Evolutionary conservation across 148 eudicot species (phyloP).

Genomic region (Fagopyrum tataricum): DNA sequence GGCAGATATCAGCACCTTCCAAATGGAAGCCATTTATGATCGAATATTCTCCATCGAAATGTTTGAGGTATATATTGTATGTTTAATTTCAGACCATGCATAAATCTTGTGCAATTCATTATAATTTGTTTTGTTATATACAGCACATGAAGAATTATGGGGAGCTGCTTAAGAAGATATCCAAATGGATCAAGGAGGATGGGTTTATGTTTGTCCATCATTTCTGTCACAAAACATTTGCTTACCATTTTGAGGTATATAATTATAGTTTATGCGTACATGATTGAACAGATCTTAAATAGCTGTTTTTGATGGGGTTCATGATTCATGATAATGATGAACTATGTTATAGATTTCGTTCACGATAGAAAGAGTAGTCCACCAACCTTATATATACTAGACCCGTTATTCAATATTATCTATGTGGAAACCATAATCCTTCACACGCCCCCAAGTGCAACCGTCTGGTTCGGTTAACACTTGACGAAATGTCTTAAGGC

Average conservation of each 20-base stretch:
- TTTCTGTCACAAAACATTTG: constrained; percentile 90
- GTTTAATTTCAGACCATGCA: no score
- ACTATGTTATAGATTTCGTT: no score
- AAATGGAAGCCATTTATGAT: constrained; percentile 81
- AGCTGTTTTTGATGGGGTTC: background rate
- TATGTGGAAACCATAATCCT: no score
- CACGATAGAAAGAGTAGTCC: no score
- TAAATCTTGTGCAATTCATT: background rate
- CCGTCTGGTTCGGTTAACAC: no score
- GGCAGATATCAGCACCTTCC: constrained; percentile 78
- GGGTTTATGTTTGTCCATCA: constrained; percentile 82
- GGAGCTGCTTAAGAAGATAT: constrained; percentile 84
- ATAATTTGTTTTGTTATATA: background rate
- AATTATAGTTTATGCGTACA: background rate
- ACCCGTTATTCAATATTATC: no score
- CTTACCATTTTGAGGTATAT: constrained; percentile 83
- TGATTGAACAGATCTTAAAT: background rate
- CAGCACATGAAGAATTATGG: constrained; percentile 97
- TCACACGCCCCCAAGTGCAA: no score
- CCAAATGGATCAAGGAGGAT: constrained; percentile 80
- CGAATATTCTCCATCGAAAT: constrained; percentile 86
- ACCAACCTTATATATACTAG: no score
- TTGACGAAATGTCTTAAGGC: no score
- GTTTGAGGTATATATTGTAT: constrained; percentile 67
- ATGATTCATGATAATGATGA: background rate